Conservation (phyloP, 2,329 filamentous ascomycete species). For the Fusarium heterosporum region DNA sequence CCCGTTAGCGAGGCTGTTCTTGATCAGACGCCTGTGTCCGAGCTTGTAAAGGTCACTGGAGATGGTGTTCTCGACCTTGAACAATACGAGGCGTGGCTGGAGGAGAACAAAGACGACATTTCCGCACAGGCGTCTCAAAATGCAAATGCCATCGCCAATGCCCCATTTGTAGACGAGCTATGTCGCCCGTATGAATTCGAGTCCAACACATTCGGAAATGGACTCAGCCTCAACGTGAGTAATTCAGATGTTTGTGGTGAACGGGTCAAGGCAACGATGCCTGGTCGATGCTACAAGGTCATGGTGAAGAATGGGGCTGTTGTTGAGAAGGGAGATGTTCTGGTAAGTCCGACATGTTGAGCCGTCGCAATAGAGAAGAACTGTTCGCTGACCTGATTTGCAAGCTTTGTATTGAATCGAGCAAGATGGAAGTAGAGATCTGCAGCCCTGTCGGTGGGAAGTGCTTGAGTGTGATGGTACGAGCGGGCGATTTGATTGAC, state of each 20-base stretch:
- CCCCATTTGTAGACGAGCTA: conserved; percentile 49
- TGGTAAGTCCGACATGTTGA: conserved; percentile 39
- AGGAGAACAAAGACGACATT: conserved; percentile 46
- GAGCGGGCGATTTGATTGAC: conserved; percentile 48
- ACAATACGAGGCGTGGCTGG: conserved; percentile 51
- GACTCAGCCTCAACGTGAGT: neutral
- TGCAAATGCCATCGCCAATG: conserved; percentile 43
- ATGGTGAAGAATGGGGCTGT: conserved; percentile 42
- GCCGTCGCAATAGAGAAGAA: neutral
- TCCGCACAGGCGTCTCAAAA: conserved; percentile 35
- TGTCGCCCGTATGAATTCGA: conserved; percentile 43
- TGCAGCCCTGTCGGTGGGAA: conserved; percentile 46
- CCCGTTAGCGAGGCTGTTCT: conserved; percentile 47
- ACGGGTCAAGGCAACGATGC: conserved; percentile 49
- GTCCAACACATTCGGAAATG: neutral
- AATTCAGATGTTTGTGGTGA: conserved; percentile 37
- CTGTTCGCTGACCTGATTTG: conserved; percentile 4
- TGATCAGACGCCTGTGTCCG: conserved; percentile 34
- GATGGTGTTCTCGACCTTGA: conserved; percentile 48
- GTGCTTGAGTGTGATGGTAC: conserved; percentile 44
- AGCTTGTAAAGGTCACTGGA: conserved; percentile 46
- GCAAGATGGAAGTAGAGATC: conserved; percentile 55
- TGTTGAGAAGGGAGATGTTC: conserved; percentile 47
- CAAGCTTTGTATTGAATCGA: conserved; percentile 52
- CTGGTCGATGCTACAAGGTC: conserved; percentile 52